Evolutionary conservation across 169 alveolate species (phyloP).

Genomic region (Eimeria tenella): DNA sequence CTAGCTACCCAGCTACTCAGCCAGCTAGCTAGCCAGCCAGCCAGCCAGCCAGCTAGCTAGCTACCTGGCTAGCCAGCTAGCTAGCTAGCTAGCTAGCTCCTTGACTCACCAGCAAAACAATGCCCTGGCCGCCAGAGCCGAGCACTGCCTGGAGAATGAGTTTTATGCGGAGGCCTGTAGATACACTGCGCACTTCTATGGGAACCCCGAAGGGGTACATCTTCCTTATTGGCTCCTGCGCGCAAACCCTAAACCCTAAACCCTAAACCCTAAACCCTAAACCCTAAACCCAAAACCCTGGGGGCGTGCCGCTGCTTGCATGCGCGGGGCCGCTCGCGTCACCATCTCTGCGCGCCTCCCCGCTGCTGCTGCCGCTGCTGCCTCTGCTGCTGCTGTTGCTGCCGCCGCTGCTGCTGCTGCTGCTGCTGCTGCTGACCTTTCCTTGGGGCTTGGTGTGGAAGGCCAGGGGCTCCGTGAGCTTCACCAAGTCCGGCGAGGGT

Average conservation of each 20-base stretch:
- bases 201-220: constrained; percentile 38
- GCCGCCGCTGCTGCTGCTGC: too few species aligned
- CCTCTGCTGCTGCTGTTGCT: too few species aligned
- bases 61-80: background rate
- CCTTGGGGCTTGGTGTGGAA: background rate
- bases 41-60: too few species aligned
- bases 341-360: too few species aligned
- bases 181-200: constrained; percentile 1
- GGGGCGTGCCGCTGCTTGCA: too few species aligned
- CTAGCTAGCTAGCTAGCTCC: background rate
- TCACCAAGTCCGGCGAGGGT: background rate
- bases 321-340: too few species aligned
- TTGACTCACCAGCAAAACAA: constrained; percentile 33
- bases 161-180: background rate
- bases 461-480: background rate
- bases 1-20: too few species aligned
- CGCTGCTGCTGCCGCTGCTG: too few species aligned
- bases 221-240: constrained; percentile 1
- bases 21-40: too few species aligned
- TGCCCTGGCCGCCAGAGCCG: constrained; percentile 66
- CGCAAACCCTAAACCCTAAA: background rate
- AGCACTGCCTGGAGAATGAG: constrained; percentile 16
- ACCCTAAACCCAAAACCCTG: background rate
- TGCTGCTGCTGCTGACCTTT: background rate
- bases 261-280: background rate